Conservation (phyloP, 2,329 filamentous ascomycete genomes). For the Ceratocystis cubensis region DNA sequence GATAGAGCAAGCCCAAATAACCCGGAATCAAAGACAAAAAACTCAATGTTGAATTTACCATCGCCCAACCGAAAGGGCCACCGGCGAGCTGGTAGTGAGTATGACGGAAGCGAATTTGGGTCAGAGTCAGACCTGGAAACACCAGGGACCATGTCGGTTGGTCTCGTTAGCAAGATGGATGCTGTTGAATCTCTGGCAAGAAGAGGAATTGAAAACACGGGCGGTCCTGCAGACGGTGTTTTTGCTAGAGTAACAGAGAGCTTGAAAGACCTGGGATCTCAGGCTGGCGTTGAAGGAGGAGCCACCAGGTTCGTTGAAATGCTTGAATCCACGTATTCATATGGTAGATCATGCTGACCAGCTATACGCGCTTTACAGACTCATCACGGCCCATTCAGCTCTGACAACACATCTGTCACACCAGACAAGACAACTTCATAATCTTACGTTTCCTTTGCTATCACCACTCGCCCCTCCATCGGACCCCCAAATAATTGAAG, state of each 20-base stretch:
- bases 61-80: slow-evolving; percentile 36
- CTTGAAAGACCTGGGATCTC: slow-evolving; percentile 60
- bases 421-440: slow-evolving; percentile 64
- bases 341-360: not conserved
- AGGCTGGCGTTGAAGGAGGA: slow-evolving; percentile 58
- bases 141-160: slow-evolving; percentile 49
- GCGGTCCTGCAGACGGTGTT: slow-evolving; percentile 51
- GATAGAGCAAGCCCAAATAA: slow-evolving; percentile 13
- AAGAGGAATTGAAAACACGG: slow-evolving; percentile 52
- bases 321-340: not conserved
- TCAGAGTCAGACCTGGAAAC: slow-evolving; percentile 58
- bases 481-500: slow-evolving; percentile 52
- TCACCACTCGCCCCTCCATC: slow-evolving; percentile 54
- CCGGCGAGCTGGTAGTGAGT: slow-evolving; percentile 43
- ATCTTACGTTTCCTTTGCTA: slow-evolving; percentile 56
- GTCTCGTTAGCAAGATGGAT: slow-evolving; percentile 56
- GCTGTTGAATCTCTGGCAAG: slow-evolving; percentile 58
- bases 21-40: slow-evolving; percentile 27
- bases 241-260: slow-evolving; percentile 55
- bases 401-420: slow-evolving; percentile 62
- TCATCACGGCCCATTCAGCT: slow-evolving; percentile 64
- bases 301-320: slow-evolving; percentile 47
- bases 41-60: slow-evolving; percentile 35
- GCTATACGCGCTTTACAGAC: slow-evolving; percentile 32
- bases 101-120: slow-evolving; percentile 64